Evolutionary conservation across 225 moss, liverwort and hornwort species (phyloP).

Genomic region (Straminergon stramineum): DNA sequence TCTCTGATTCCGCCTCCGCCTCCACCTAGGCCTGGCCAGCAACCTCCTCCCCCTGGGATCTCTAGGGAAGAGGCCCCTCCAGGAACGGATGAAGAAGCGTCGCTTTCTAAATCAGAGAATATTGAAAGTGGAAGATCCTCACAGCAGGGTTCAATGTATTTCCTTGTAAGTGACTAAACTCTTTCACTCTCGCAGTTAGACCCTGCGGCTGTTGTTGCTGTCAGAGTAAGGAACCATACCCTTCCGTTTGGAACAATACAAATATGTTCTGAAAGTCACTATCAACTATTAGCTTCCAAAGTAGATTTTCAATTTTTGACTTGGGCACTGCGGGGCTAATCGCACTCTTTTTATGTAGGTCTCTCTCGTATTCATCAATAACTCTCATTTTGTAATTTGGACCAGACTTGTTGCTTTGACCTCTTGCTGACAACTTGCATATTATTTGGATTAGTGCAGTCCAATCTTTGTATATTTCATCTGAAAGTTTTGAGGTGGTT

Average conservation of each 20-base stretch:
- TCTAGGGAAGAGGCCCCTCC: conserved; percentile 50
- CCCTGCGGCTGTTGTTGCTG: not conserved
- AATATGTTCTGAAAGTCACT: not conserved
- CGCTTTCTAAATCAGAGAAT: conserved; percentile 24
- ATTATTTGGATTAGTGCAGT: not conserved
- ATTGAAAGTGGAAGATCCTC: conserved; percentile 11
- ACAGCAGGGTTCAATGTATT: conserved; percentile 27
- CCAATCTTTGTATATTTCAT: not conserved
- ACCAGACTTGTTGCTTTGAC: not conserved
- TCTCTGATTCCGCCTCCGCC: conserved; percentile 48
- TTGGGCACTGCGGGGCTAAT: not conserved
- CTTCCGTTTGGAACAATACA: not conserved
- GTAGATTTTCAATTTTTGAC: not conserved
- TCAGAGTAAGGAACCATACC: not conserved
- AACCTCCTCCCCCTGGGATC: conserved; percentile 83
- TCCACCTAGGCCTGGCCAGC: conserved; percentile 53
- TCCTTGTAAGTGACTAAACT: conserved; percentile 17
- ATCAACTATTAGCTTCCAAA: not conserved
- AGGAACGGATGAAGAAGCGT: conserved; percentile 42
- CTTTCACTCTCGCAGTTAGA: not conserved
- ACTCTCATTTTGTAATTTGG: not conserved
- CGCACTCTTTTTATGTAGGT: not conserved
- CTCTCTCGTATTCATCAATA: not conserved
- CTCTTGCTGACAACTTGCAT: not conserved
- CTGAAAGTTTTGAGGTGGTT: conserved; percentile 1